A percentile compares a stretch with the other conserved stretches of the same genome.
Conservation (phyloP, 2,329 filamentous ascomycete species). For the Monilinia vaccinii-corymbosi region DNA sequence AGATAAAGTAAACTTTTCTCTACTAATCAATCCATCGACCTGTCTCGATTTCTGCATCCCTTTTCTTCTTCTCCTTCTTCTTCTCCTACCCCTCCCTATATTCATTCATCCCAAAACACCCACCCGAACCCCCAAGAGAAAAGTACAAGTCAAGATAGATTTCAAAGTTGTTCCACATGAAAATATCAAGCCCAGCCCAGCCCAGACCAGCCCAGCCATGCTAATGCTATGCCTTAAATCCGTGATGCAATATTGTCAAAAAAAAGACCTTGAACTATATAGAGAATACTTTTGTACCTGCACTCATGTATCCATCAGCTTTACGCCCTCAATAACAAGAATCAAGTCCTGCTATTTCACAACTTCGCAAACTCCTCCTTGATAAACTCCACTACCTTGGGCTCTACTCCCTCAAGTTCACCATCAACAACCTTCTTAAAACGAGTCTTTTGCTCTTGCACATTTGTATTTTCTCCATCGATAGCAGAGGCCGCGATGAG, state of each 20-base stretch:
- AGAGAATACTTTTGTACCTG: not conserved
- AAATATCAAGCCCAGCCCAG: not conserved
- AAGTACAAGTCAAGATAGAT: too few species aligned
- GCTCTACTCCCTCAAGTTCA: conserved; percentile 49
- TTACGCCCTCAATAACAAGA: too few species aligned
- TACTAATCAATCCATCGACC: too few species aligned
- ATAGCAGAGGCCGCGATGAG: conserved; percentile 64
- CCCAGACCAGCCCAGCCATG: not conserved
- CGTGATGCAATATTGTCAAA: not conserved
- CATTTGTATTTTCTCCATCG: conserved; percentile 57
- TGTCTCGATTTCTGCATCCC: not conserved
- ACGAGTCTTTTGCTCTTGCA: conserved; percentile 66
- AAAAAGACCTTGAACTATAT: not conserved
- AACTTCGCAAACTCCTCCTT: conserved; percentile 51
- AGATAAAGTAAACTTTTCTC: too few species aligned
- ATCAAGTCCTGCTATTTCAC: not conserved
- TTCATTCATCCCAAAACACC: not conserved
- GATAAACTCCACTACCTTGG: conserved; percentile 60
- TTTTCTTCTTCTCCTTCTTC: not conserved
- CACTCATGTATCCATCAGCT: not conserved
- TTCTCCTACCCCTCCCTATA: not conserved
- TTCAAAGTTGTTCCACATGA: too few species aligned
- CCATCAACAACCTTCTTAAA: conserved; percentile 56
- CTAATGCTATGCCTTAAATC: not conserved
- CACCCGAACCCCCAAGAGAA: too few species aligned